phyloP scores from a whole-genome alignment of 192 early-diverging fungal genomes.

The Backusella tarrabulga region DNA sequence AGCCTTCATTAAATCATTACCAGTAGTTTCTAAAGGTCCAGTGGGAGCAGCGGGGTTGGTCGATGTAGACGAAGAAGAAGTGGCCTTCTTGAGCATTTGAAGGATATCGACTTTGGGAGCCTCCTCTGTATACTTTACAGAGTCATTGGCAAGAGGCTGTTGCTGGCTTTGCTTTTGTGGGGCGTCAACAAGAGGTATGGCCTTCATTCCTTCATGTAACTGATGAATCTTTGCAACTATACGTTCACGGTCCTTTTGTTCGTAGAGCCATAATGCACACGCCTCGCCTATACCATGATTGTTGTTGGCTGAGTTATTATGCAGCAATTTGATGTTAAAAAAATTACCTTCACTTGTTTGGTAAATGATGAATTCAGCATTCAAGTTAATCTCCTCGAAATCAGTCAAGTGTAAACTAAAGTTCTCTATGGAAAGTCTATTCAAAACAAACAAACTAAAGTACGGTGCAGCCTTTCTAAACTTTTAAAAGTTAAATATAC shows the following conservation, averaged over 20 bases:
- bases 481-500: background rate
- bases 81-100: constrained; percentile 24
- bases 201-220: constrained; percentile 17
- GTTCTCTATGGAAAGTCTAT: constrained; percentile 84
- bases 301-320: background rate
- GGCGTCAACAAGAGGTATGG: background rate
- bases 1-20: background rate
- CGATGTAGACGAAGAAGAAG: background rate
- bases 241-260: constrained; percentile 64
- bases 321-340: background rate
- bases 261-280: constrained; percentile 79
- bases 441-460: constrained; percentile 86
- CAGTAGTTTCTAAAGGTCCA: background rate
- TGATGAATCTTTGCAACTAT: constrained; percentile 44
- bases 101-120: constrained; percentile 11
- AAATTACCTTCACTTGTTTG: constrained; percentile 58
- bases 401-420: constrained; percentile 63
- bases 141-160: background rate
- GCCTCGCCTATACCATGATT: constrained; percentile 48
- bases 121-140: background rate
- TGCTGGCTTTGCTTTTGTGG: background rate
- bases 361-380: constrained; percentile 88
- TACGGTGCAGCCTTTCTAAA: constrained; percentile 50
- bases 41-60: background rate
- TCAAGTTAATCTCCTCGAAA: constrained; percentile 77